Percentiles rank a stretch among this genome's conserved stretches.
These are phyloP conservation scores for Thielaviopsis ethacetica DNA, from an alignment of 2,329 filamentous ascomycete genomes.

Conservation along the genomic window DNA sequence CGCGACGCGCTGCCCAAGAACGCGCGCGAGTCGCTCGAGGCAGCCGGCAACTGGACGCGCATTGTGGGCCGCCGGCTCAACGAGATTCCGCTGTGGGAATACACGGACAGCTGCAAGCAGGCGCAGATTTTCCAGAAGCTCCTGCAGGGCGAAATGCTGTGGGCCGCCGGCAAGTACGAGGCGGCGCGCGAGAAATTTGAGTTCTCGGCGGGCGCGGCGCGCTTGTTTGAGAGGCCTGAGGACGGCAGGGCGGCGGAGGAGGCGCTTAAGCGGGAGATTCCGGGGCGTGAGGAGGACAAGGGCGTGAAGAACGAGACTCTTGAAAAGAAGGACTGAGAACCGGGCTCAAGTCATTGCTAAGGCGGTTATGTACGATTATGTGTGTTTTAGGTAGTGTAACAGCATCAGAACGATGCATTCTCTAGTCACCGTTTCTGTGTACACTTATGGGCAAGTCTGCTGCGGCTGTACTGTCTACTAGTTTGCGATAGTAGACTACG, in stretches of 20 bases:
- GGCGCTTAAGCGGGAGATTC: neutral
- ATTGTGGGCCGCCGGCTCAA: conserved; percentile 5
- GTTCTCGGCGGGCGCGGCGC: conserved; percentile 3
- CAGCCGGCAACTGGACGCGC: conserved; percentile 7
- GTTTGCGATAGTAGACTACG: no score
- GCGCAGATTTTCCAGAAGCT: conserved; percentile 4
- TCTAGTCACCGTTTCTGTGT: neutral
- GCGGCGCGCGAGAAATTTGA: conserved; percentile 5
- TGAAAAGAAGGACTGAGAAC: neutral
- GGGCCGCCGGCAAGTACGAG: conserved; percentile 9
- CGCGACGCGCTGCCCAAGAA: conserved; percentile 7
- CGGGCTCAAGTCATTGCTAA: neutral
- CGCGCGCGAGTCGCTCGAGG: conserved; percentile 1
- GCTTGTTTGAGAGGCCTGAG: conserved; percentile 4
- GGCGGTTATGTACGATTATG: neutral
- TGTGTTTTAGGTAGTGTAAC: neutral
- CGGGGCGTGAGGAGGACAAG: neutral
- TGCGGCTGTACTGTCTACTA: no score
- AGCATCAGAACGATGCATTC: neutral
- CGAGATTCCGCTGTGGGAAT: conserved; percentile 1
- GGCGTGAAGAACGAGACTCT: neutral
- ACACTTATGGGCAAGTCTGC: no score
- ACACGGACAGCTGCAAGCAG: conserved; percentile 6
- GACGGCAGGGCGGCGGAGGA: conserved; percentile 1
- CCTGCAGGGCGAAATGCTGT: conserved; percentile 8